Evolutionary conservation across 345 rosid species (phyloP).

Genomic region (Excoecaria cochinchinensis): DNA sequence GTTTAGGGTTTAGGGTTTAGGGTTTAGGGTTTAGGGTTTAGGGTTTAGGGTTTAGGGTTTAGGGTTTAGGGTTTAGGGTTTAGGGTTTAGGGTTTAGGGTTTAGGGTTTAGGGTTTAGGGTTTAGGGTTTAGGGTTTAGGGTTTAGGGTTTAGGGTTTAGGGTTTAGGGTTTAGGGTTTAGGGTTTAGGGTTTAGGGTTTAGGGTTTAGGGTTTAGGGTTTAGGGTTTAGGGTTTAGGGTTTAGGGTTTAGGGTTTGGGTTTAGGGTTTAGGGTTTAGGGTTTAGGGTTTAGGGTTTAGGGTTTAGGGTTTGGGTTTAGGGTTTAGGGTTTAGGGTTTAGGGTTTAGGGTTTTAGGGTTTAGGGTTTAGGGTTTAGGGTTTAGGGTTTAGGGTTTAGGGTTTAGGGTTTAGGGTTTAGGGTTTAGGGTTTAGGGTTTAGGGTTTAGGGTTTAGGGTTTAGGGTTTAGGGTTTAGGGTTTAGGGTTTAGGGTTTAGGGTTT

Average conservation of each 20-base stretch:
- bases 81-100: no score
- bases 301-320: constrained; percentile 22
- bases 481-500: constrained; percentile 32
- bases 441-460: constrained; percentile 30
- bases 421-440: constrained; percentile 36
- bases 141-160: constrained; percentile 28
- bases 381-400: constrained; percentile 10
- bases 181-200: constrained; percentile 19
- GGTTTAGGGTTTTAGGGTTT: constrained; percentile 34
- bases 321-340: constrained; percentile 25
- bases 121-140: constrained; percentile 28
- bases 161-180: constrained; percentile 28
- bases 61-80: constrained; percentile 18
- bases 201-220: constrained; percentile 21
- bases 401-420: constrained; percentile 25
- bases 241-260: constrained; percentile 24
- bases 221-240: constrained; percentile 25
- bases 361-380: constrained; percentile 32
- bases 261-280: constrained; percentile 30
- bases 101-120: no score
- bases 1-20: neutral
- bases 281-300: constrained; percentile 25
- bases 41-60: constrained; percentile 16
- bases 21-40: constrained; percentile 1
- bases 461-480: constrained; percentile 29